Evolutionary conservation across 1,284 basidiomycete genomes (phyloP).

Genomic region (Sporisorium reilianum): DNA sequence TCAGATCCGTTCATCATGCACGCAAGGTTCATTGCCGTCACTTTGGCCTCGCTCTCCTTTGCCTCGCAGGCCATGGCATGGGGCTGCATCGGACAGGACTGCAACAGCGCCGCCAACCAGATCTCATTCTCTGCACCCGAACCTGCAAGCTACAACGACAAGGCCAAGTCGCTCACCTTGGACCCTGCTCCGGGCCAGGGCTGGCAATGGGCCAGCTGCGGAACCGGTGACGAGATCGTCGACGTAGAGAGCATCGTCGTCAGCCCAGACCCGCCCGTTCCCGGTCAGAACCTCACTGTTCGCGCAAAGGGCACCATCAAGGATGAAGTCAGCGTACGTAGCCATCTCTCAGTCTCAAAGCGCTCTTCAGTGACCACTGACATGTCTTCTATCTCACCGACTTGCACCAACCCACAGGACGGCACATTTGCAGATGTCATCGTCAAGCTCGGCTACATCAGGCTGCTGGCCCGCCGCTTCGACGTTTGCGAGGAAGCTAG

Average conservation of each 20-base stretch:
- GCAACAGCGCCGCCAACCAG: slow-evolving; percentile 37
- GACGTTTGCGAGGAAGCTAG: slow-evolving; percentile 64
- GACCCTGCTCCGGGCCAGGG: slow-evolving; percentile 32
- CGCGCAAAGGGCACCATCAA: slow-evolving; percentile 57
- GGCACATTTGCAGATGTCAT: slow-evolving; percentile 63
- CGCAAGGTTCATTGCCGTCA: slow-evolving; percentile 27
- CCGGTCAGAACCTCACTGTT: slow-evolving; percentile 66
- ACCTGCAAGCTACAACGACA: slow-evolving; percentile 3
- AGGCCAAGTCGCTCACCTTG: slow-evolving; percentile 2
- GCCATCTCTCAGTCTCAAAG: too few species aligned
- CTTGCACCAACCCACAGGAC: slow-evolving; percentile 22
- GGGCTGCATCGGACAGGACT: slow-evolving; percentile 50
- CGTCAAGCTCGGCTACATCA: slow-evolving; percentile 66
- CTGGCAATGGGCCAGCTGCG: slow-evolving; percentile 65
- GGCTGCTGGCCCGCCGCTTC: slow-evolving; percentile 57
- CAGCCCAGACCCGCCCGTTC: slow-evolving; percentile 64
- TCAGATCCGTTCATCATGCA: slow-evolving; percentile 19
- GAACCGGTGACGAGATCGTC: slow-evolving; percentile 50
- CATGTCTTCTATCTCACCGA: not conserved
- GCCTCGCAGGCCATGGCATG: slow-evolving; percentile 41
- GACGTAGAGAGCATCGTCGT: slow-evolving; percentile 58
- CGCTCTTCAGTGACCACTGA: not conserved
- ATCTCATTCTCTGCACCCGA: slow-evolving; percentile 43
- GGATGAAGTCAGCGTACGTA: slow-evolving; percentile 57
- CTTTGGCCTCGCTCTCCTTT: slow-evolving; percentile 34